Evolutionary conservation across 2,329 filamentous ascomycete genomes (phyloP).

Genomic region (Phaeosphaeriaceae sp.): DNA sequence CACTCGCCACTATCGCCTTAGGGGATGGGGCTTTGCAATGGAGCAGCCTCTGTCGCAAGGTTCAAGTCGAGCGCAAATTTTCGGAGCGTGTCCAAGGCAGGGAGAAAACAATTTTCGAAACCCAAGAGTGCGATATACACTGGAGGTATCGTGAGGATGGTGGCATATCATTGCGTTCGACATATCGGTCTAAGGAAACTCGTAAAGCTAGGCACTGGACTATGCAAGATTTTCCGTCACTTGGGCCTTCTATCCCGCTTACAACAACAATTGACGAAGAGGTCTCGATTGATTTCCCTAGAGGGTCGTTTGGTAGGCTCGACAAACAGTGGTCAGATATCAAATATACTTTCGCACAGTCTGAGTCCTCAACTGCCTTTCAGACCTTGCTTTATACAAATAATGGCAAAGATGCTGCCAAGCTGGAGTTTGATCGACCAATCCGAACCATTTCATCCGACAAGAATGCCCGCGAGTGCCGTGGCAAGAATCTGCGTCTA

Average conservation of each 20-base stretch:
- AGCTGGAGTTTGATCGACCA: slow-evolving; percentile 35
- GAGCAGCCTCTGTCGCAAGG: slow-evolving; percentile 35
- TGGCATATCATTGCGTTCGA: slow-evolving; percentile 31
- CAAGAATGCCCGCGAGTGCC: slow-evolving; percentile 38
- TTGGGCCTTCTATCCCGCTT: slow-evolving; percentile 38
- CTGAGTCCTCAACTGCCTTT: slow-evolving; percentile 22
- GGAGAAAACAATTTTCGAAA: slow-evolving; percentile 8
- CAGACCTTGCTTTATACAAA: slow-evolving; percentile 45
- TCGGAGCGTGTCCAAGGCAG: slow-evolving; percentile 7
- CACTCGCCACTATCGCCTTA: slow-evolving; percentile 31
- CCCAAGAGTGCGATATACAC: slow-evolving; percentile 31
- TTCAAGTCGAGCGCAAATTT: slow-evolving; percentile 33
- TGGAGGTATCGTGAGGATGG: slow-evolving; percentile 39
- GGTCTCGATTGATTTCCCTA: slow-evolving; percentile 40
- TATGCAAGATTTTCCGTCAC: slow-evolving; percentile 38
- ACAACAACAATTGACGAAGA: slow-evolving; percentile 36
- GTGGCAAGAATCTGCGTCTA: slow-evolving; percentile 36
- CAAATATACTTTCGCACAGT: slow-evolving; percentile 33
- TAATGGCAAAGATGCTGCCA: slow-evolving; percentile 33
- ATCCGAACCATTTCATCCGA: slow-evolving; percentile 33
- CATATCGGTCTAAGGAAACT: slow-evolving; percentile 30
- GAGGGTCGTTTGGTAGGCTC: slow-evolving; percentile 30
- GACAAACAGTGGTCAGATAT: slow-evolving; percentile 37
- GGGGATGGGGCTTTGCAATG: slow-evolving; percentile 38
- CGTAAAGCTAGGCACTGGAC: slow-evolving; percentile 28